Conservation (phyloP, 768 basidiomycete genomes). For the Ramaria sp. region DNA sequence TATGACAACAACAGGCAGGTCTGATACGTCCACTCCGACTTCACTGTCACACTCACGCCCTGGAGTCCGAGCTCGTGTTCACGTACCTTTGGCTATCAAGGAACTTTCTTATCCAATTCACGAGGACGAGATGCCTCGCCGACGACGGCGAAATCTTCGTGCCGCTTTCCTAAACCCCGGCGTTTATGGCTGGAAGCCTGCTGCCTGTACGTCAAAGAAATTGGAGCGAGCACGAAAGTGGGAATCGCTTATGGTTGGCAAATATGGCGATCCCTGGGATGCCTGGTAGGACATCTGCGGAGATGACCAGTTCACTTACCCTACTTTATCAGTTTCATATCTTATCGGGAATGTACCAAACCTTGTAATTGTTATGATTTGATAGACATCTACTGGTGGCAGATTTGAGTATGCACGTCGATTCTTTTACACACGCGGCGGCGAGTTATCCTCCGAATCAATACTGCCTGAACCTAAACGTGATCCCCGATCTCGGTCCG, state of each 20-base stretch:
- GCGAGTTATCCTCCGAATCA: background rate
- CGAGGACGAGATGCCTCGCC: slow-evolving; percentile 1
- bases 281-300: background rate
- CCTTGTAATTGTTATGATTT: background rate
- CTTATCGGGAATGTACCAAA: background rate
- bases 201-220: background rate
- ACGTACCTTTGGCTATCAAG: background rate
- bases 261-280: slow-evolving; percentile 8
- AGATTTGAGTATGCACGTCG: background rate
- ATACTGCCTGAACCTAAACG: slow-evolving; percentile 10
- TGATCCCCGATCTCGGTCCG: slow-evolving; percentile 20
- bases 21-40: background rate
- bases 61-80: background rate
- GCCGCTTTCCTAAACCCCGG: slow-evolving; percentile 6
- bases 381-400: background rate
- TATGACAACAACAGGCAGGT: slow-evolving; percentile 4
- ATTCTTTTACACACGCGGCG: background rate
- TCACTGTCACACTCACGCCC: background rate
- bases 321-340: background rate
- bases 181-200: slow-evolving; percentile 1
- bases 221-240: background rate
- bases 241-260: slow-evolving; percentile 2
- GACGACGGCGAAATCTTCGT: slow-evolving; percentile 3
- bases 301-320: background rate
- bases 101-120: background rate